Base-by-base conservation (phyloP, 345 rosid species). In the Geranium rotundifolium region DNA sequence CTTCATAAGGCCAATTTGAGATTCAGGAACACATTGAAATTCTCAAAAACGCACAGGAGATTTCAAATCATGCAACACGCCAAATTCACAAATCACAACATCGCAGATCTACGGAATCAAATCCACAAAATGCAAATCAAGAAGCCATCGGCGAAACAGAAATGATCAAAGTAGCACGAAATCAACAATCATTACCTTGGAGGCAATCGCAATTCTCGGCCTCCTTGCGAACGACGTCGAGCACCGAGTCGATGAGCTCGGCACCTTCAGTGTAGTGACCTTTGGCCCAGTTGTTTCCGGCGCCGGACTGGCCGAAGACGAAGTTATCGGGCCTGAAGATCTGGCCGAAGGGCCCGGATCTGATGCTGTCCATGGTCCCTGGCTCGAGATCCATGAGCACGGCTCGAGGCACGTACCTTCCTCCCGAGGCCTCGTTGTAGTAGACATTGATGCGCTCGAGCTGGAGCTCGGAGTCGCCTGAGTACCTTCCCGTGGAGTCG, bases 381-480 rank as follows among this genome's bases (percentile, higher is more conserved):
- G 98, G 98, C 73, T 91, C 98, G 52, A 91, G 98, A 82, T 91
- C 98, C 98, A 91, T 91, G 17, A 88, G 96, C 14, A 91, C 98
- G 3, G 98, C 96, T 7, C 98, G 81, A 2, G 98, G 98, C 9
- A 91, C 98, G 69, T 88, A 91, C 64, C 96, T 66, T 13, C 96
- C 96, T 17, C 95, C 98, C 16, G 96, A 81, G 1, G 98, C 96
- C 68, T 91, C 98, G 10, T 91, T 91, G 78, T 86, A 91, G 72
- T 91, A 91, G 5, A 91, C 96, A 58, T 91, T 89, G 80, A 91
- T 91, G 30, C 96, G 79, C 77, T 91, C 98, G 60, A 91, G 83
- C 71, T 86, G 96, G 31, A 81, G 77, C 76, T 86, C 91, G 18
- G 84, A 68, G 17, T 77, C 90, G 8, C 85, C 93, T n/a, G 37